Evolutionary conservation across 1,284 basidiomycete genomes (phyloP), one percentile per base, ranked within the genome.

Genomic region (Ceratobasidium sp.): DNA sequence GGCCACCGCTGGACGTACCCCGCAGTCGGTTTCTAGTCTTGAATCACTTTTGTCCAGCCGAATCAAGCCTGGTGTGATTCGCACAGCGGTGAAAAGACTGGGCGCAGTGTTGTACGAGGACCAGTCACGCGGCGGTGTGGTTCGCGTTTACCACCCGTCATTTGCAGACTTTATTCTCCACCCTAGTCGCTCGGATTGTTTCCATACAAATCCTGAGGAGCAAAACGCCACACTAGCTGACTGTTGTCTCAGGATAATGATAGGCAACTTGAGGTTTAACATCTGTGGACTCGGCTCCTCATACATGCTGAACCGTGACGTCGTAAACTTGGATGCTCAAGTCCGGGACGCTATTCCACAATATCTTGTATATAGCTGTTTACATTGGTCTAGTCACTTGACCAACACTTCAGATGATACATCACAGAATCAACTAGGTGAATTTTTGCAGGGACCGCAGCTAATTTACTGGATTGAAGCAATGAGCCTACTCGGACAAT

Each of bases 111-210:
- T 73, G n/a, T 30, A 66, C 26, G 72, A 57, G 23, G 28, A 63
- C n/a, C 52, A 54, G 18, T 21, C 38, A 11, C 21, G 18, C 18
- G 41, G 35, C 7, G 72, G 54, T 28, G 26, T 55, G 1, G 43
- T 73, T 18, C 63, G 72, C 2, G 21, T 73, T 16, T 73, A 57
- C 23, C 72, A 73, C 41, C 63, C 63, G 0, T 73, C 72, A n/a
- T 73, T 73, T 44, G 55, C 35, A 32, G 55, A 58, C 18, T 58
- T 21, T 38, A 43, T 58, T 5, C 35, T 38, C 35, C 14, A 73
- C 14, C 38, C 26, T 5, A 16, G 38, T 28, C 52, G 72, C 13
- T 73, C 62, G n/a, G 41, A 26, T 3, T 16, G 23, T 3, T 66
- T 62, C 28, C 28, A 62, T 30, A 23, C 67, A 8, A 41, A 66